Percentiles rank a stretch among this genome's conserved stretches.
These are phyloP conservation scores for Stipa capillata DNA, from an alignment of 176 grass and related monocot species.

Conservation along the genomic window DNA sequence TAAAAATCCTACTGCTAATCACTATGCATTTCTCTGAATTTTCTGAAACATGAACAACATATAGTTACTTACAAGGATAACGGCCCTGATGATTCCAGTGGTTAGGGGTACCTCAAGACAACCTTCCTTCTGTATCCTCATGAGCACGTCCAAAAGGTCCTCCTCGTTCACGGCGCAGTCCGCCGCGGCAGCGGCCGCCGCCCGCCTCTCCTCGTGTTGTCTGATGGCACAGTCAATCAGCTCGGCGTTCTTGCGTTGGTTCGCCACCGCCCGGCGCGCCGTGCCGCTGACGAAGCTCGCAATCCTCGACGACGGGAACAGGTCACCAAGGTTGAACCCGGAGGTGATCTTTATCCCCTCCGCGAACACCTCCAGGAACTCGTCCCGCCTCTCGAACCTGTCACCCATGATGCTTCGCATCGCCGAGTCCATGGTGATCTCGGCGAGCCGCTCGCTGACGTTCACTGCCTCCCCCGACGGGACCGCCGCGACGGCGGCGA, in stretches of 20 bases:
- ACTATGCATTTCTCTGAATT: neutral
- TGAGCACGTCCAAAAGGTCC: constrained; percentile 18
- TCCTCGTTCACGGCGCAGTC: neutral
- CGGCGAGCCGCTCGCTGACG: neutral
- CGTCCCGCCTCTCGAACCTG: neutral
- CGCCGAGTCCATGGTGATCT: neutral
- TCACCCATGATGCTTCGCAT: neutral
- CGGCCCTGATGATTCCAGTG: constrained; percentile 14
- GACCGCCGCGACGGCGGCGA: neutral
- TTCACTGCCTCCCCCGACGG: neutral
- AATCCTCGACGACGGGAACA: constrained; percentile 30
- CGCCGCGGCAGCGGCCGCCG: neutral
- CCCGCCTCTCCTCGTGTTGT: constrained; percentile 8
- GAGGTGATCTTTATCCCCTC: neutral
- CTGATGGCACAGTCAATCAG: constrained; percentile 15
- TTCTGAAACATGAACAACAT: neutral
- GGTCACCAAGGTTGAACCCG: constrained; percentile 26
- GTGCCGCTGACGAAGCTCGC: neutral
- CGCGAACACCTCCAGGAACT: neutral
- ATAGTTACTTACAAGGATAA: constrained; percentile 18
- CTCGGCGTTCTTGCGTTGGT: neutral
- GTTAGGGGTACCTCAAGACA: constrained; percentile 24
- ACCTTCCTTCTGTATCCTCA: constrained; percentile 20
- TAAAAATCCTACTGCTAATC: too few species aligned
- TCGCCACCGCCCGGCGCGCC: neutral